Base-by-base conservation (phyloP, 192 early-diverging fungal species). In the Jimgerdemannia flammicorona region DNA sequence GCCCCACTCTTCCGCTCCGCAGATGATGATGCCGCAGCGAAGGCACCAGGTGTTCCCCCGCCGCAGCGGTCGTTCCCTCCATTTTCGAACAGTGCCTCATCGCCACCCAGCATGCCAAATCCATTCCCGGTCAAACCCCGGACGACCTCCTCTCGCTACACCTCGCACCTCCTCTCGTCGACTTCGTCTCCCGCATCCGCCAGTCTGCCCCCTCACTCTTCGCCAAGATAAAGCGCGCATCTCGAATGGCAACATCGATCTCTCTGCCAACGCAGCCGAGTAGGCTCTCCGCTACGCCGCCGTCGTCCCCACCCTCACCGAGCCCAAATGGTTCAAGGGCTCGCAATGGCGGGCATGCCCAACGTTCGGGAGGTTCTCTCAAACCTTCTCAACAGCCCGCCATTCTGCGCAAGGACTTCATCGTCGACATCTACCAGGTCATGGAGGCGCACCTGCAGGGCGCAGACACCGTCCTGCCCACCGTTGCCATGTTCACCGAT, bases 261-360 rank as follows among this genome's bases (percentile, higher is more conserved):
- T 91, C 19, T 75, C 77, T 3, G 96, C 92, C 4, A 93, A 98
- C 77, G 96, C 98, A 0, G 92, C 95, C 10, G 89, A 91, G 43
- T 95, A 97, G 74, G 96, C 94, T 2, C 75, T 96, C 11, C 79
- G 77, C 49, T 99, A 99, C 20, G 98, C 97, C 0, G 89, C 93
- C 19, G 95, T 92, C 2, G 97, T 99, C 73, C 97, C 96, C 70
- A 97, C 99, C 8, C 84, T 99, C 84, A 99, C 98, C 3, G 98
- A 99, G 83, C 94, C 96, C 64, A 97, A 91, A 49, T 99, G 98
- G 98, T 99, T 99, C 87, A 97, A 97, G 84, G 98, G 98, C 42
- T 85, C 87, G 18, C 81, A n/a, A n/a, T 99, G 11, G 92, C 94
- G 73, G 98, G 99, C 73, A 87, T 99, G 90, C 90, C 90, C 49